Evolutionary conservation across 441 rosid genomes (phyloP), one percentile per base, ranked within the genome.

Genomic region (Biscutella laevigata): DNA sequence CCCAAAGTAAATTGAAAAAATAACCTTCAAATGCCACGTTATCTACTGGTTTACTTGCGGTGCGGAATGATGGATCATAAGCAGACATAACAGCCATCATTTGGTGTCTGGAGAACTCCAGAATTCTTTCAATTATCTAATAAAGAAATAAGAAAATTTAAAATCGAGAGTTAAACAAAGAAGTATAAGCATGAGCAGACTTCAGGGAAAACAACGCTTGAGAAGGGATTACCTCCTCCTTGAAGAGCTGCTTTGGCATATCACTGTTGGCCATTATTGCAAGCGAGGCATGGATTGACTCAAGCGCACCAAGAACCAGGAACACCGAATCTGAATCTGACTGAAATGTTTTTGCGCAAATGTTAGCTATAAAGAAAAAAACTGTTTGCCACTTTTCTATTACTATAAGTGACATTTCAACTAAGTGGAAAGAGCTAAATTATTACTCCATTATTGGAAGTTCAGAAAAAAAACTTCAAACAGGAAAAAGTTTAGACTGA

Each of bases 181-280:
- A 4, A 50, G 60, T 28, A 46, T 6, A 35, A 7, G 11, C 48
- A 49, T 20, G 29, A 50, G 19, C 13, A 68, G 40, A 64, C 35
- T 50, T 37, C 39, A 43, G 40, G 43, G 24, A 30, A 45, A 55
- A 26, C 15, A 50, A 54, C 34, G 28, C 8, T 51, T 15, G 53
- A 45, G 58, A 58, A 65, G 46, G 40, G 66, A 48, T 44, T 57
- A 89, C 99, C 99, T 89, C 99, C 75, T 94, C 99, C 56, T 84
- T 80, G 64, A 86, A 88, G 41, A 94, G 83, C 74, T 83, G 99
- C 72, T 89, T 89, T 33, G 99, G 90, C 99, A 94, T 89, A 72
- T 81, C 73, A 71, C 64, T 76, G 68, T 86, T 79, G 25, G 96
- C 85, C 95, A 92, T 81, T 67, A 88, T 73, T 29, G 95, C 92